Evolutionary conservation across 1,284 basidiomycete species (phyloP).

Genomic region (Cyathus olla): DNA sequence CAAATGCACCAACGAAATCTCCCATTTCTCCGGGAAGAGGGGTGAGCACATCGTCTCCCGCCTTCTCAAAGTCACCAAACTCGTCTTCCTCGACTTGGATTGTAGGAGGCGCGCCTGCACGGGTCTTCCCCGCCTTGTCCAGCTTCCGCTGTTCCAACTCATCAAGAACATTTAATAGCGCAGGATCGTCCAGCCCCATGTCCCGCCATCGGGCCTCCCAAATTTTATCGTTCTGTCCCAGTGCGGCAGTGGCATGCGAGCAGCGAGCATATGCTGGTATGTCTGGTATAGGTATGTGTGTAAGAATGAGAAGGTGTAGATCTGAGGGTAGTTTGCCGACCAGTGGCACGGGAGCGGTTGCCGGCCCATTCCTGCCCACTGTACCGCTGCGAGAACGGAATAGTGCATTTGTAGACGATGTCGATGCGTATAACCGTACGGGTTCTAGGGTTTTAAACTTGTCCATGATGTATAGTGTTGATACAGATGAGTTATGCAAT

Average conservation of each 20-base stretch:
- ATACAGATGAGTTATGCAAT: too few species aligned
- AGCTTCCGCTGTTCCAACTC: constrained; percentile 63
- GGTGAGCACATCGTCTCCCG: constrained; percentile 47
- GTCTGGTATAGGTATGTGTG: constrained; percentile 82
- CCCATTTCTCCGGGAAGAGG: constrained; percentile 60
- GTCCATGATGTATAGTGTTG: constrained; percentile 63
- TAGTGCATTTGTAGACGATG: constrained; percentile 8
- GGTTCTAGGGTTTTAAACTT: constrained; percentile 84
- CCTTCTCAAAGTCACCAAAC: constrained; percentile 88
- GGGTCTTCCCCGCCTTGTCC: constrained; percentile 47
- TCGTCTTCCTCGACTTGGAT: constrained; percentile 79
- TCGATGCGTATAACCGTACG: constrained; percentile 66
- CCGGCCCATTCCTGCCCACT: constrained; percentile 30
- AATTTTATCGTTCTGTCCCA: constrained; percentile 77
- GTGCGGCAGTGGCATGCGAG: constrained; percentile 70
- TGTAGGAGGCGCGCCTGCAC: constrained; percentile 61
- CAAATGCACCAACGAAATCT: constrained; percentile 63
- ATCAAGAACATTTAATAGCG: constrained; percentile 65
- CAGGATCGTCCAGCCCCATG: constrained; percentile 62
- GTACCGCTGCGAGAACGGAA: constrained; percentile 32
- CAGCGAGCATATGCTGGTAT: constrained; percentile 79
- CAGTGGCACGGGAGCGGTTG: constrained; percentile 48
- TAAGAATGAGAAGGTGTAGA: constrained; percentile 80
- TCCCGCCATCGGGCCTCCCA: constrained; percentile 82
- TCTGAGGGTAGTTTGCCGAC: constrained; percentile 86